Conservation (phyloP, 225 moss, liverwort and hornwort species). For the Polytrichum commune region DNA sequence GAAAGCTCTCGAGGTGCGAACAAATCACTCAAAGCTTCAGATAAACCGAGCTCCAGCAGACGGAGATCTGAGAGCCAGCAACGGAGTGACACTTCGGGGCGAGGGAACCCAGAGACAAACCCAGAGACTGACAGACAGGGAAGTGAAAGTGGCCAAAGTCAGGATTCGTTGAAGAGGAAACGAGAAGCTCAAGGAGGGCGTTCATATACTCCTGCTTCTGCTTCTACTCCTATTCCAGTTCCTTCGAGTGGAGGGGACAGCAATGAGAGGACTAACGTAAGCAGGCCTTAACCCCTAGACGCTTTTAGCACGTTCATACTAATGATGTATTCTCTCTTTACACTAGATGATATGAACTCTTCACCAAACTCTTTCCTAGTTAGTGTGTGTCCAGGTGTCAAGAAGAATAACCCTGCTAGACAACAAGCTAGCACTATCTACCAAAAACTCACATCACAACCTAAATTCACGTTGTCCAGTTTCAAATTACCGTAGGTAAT, state of each 20-base stretch:
- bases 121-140: slow-evolving; percentile 12
- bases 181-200: slow-evolving; percentile 42
- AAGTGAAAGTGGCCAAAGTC: slow-evolving; percentile 19
- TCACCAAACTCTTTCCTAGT: too few species aligned
- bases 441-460: too few species aligned
- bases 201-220: slow-evolving; percentile 24
- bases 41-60: slow-evolving; percentile 23
- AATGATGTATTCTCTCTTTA: too few species aligned
- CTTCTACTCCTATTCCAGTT: background rate
- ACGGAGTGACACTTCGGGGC: slow-evolving; percentile 7
- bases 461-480: too few species aligned
- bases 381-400: too few species aligned
- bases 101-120: slow-evolving; percentile 13
- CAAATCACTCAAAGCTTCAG: slow-evolving; percentile 11
- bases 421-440: too few species aligned
- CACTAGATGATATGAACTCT: too few species aligned
- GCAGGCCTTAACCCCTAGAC: too few species aligned
- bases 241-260: slow-evolving; percentile 15
- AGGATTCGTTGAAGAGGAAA: slow-evolving; percentile 36
- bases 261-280: background rate
- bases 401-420: too few species aligned
- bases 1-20: slow-evolving; percentile 16
- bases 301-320: too few species aligned
- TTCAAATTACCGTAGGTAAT: too few species aligned
- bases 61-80: slow-evolving; percentile 17